Conservation (phyloP, 352 stramenopile genomes). For the Phytopythium vexans region DNA sequence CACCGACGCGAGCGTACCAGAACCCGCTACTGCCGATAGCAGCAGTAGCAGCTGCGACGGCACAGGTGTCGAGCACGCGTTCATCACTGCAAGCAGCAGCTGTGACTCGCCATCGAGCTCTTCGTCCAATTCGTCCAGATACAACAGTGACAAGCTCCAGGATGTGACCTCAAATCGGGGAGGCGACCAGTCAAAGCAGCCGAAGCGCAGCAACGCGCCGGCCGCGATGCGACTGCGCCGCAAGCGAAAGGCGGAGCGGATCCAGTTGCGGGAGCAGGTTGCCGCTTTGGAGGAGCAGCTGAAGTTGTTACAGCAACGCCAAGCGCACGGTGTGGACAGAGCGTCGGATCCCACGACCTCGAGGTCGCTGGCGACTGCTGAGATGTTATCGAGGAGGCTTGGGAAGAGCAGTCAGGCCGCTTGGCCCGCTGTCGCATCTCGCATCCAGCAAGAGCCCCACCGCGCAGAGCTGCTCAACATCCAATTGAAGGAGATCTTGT, state of each 20-base stretch:
- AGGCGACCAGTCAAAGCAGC: neutral
- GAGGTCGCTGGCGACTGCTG: too few species aligned
- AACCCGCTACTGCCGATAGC: too few species aligned
- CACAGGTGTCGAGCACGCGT: too few species aligned
- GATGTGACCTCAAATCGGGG: too few species aligned
- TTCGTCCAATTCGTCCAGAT: neutral
- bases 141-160: too few species aligned
- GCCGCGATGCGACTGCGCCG: constrained; percentile 4
- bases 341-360: too few species aligned
- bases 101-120: neutral
- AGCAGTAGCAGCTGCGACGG: neutral
- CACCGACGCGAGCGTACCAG: constrained; percentile 1
- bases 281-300: constrained; percentile 1
- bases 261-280: constrained; percentile 2
- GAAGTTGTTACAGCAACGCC: neutral
- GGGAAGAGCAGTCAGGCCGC: neutral
- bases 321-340: too few species aligned
- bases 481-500: constrained; percentile 1
- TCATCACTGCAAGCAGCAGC: too few species aligned
- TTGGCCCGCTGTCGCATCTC: neutral
- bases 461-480: constrained; percentile 5
- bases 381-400: neutral
- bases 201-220: constrained; percentile 5
- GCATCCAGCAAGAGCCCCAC: constrained; percentile 1
- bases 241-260: constrained; percentile 7